Evolutionary conservation across 257 asterid genomes (phyloP).

Genomic region (Vinca minor): DNA sequence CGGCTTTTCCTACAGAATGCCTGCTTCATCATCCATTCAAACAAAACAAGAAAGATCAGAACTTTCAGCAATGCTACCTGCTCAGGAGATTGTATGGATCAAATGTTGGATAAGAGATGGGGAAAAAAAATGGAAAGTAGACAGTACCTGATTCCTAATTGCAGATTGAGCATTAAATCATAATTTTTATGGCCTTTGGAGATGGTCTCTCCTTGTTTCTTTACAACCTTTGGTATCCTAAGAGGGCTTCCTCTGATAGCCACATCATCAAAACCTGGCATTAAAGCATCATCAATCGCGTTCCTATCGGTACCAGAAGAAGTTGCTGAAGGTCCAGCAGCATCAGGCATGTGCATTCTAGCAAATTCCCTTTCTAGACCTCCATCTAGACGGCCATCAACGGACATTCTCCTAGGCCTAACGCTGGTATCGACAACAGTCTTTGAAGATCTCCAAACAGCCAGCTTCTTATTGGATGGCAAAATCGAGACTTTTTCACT

Average conservation of each 20-base stretch:
- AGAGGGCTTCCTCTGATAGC: conserved; percentile 21
- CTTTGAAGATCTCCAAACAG: conserved; percentile 53
- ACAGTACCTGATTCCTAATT: conserved; percentile 31
- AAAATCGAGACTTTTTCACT: conserved; percentile 54
- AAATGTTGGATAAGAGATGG: background rate
- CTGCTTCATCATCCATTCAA: conserved; percentile 28
- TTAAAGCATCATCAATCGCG: conserved; percentile 11
- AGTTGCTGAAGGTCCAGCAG: conserved; percentile 41
- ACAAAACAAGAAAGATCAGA: background rate
- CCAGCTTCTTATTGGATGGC: conserved; percentile 85
- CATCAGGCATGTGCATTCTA: conserved; percentile 54
- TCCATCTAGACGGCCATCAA: conserved; percentile 65
- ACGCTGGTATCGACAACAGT: conserved; percentile 22
- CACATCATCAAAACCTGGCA: conserved; percentile 13
- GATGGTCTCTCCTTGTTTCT: conserved; percentile 33
- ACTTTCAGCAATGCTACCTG: too few species aligned
- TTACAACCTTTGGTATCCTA: conserved; percentile 28
- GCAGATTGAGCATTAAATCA: conserved; percentile 37
- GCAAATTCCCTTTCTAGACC: conserved; percentile 48
- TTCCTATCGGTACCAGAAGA: conserved; percentile 17
- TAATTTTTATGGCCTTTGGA: conserved; percentile 35
- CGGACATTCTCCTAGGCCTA: conserved; percentile 60
- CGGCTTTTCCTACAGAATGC: conserved; percentile 88
- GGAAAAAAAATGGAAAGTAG: background rate
- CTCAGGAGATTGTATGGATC: too few species aligned